Percentiles rank a stretch among this genome's conserved stretches.
Evolutionary conservation across 768 basidiomycete genomes (phyloP).

Genomic region (Mycena indigotica): DNA sequence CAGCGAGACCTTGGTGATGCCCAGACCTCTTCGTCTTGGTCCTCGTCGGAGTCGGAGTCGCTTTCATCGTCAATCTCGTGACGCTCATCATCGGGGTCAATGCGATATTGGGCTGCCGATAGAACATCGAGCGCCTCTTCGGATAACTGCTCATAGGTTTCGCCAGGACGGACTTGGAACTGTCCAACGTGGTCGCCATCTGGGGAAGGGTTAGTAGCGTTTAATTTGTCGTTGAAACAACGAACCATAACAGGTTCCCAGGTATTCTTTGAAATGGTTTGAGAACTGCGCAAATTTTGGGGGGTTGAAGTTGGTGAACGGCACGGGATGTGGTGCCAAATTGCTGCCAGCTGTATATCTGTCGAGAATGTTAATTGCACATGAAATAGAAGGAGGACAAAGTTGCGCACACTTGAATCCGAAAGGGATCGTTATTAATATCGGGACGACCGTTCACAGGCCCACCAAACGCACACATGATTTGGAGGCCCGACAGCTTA

Average conservation of each 20-base stretch:
- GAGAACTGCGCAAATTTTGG: neutral
- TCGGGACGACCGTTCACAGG: neutral
- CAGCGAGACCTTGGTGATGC: too few relatives aligned
- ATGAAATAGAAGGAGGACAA: neutral
- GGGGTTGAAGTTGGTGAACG: neutral
- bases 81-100: too few relatives aligned
- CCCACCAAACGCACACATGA: neutral
- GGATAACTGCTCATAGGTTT: too few relatives aligned
- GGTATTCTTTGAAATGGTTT: neutral
- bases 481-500: neutral
- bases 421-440: neutral
- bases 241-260: neutral
- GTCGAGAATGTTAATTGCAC: neutral
- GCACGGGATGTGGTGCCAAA: neutral
- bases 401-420: neutral
- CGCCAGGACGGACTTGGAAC: too few relatives aligned
- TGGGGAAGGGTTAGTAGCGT: too few relatives aligned
- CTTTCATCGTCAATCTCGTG: too few relatives aligned
- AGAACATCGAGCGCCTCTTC: too few relatives aligned
- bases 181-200: too few relatives aligned
- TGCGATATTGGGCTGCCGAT: too few relatives aligned
- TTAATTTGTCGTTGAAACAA: too few relatives aligned
- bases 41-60: too few relatives aligned
- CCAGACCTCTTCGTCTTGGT: too few relatives aligned
- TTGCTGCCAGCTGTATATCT: neutral